Conservation (phyloP, 495 filamentous ascomycete species). For the Neurospora sp. region DNA sequence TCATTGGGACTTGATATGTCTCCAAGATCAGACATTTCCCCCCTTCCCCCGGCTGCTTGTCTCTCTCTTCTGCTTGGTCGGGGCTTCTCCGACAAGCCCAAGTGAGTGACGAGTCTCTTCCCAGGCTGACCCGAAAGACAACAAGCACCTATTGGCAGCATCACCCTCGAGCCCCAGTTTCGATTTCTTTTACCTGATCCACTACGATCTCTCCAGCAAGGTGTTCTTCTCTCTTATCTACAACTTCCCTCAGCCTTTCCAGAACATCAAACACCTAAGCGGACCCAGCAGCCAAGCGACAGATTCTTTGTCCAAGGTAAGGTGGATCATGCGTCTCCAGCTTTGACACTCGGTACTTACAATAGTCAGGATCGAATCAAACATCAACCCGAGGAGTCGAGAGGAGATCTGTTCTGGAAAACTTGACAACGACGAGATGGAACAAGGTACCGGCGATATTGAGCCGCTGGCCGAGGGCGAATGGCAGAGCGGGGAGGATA, state of each 20-base stretch:
- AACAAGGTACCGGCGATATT: conserved; percentile 11
- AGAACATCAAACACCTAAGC: not conserved
- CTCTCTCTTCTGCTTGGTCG: not conserved
- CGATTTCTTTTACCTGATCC: not conserved
- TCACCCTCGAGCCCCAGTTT: not conserved
- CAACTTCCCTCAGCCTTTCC: not conserved
- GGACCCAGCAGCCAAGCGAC: not conserved
- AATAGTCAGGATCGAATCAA: not conserved
- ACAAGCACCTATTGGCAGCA: not conserved
- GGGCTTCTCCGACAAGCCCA: not conserved
- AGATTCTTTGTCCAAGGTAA: not conserved
- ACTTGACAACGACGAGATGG: conserved; percentile 10
- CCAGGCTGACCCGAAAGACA: not conserved
- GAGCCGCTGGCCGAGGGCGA: conserved; percentile 11
- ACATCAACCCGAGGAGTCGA: not conserved
- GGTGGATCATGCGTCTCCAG: not conserved
- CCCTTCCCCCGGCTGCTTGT: not conserved
- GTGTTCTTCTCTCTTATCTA: not conserved
- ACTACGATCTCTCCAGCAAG: not conserved
- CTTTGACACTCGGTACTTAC: not conserved
- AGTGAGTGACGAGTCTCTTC: not conserved
- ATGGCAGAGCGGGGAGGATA: conserved; percentile 5
- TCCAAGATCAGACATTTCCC: not conserved
- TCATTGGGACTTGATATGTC: not conserved
- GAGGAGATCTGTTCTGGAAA: not conserved